These are phyloP conservation scores for Pleurotus salmoneostramineus DNA, from an alignment of 768 basidiomycete genomes.

Conservation along the genomic window DNA sequence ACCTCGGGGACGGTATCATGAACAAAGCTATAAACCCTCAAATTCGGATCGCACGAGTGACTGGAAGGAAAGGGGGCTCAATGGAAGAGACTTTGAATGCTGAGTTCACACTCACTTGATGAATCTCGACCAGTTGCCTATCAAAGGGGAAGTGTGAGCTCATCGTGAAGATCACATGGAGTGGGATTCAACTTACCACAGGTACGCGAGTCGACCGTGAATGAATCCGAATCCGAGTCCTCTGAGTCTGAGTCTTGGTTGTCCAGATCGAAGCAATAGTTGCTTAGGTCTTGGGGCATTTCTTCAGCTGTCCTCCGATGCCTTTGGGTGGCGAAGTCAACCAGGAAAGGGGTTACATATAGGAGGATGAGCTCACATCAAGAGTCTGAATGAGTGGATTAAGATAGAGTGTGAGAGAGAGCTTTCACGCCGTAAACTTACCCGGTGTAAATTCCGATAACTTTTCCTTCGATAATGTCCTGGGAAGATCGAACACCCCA, in stretches of 20 bases:
- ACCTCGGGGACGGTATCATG: slow-evolving; percentile 61
- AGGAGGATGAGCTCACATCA: neutral
- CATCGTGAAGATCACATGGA: neutral
- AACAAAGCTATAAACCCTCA: slow-evolving; percentile 52
- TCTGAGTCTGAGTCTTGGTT: slow-evolving; percentile 39
- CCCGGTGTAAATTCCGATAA: slow-evolving; percentile 71
- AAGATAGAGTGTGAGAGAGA: slow-evolving; percentile 2
- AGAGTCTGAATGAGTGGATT: neutral
- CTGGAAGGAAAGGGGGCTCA: slow-evolving; percentile 26
- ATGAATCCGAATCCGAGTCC: slow-evolving; percentile 26
- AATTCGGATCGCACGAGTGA: slow-evolving; percentile 65
- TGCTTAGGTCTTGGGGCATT: slow-evolving; percentile 29
- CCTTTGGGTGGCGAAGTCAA: slow-evolving; percentile 14
- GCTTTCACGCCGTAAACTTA: slow-evolving; percentile 21
- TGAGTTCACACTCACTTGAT: slow-evolving; percentile 49
- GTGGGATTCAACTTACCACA: slow-evolving; percentile 35
- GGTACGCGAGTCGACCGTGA: slow-evolving; percentile 52
- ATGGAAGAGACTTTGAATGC: neutral
- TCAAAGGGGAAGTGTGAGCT: neutral
- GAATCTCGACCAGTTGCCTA: slow-evolving; percentile 78
- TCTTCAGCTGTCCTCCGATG: slow-evolving; percentile 36
- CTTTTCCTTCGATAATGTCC: slow-evolving; percentile 45
- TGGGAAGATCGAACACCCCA: slow-evolving; percentile 60
- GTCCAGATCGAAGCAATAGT: slow-evolving; percentile 65
- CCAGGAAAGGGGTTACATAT: neutral